Evolutionary conservation across 106 monocot species (phyloP).

Genomic region (Agapanthus africanus): DNA sequence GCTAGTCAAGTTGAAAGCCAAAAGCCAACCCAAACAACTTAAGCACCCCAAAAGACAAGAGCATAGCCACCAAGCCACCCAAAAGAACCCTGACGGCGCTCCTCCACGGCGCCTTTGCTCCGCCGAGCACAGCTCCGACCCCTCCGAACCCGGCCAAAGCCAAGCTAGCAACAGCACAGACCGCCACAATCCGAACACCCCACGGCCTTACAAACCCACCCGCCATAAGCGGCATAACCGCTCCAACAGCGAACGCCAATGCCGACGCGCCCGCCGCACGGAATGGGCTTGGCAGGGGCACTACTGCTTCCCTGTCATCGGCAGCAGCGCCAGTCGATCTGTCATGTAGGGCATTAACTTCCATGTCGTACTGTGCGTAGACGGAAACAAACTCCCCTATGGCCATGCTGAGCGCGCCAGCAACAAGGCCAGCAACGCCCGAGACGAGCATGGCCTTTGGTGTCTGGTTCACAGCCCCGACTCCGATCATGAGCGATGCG

Average conservation of each 20-base stretch:
- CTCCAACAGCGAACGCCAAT: constrained; percentile 41
- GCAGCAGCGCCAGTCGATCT: background rate
- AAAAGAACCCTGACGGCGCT: constrained; percentile 28
- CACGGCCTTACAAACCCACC: constrained; percentile 38
- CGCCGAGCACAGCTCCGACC: constrained; percentile 38
- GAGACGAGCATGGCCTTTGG: constrained; percentile 49
- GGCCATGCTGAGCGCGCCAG: constrained; percentile 80
- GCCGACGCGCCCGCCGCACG: constrained; percentile 47
- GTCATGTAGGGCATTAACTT: constrained; percentile 1
- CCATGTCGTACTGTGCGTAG: constrained; percentile 58
- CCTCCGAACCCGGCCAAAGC: constrained; percentile 45
- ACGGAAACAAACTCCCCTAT: constrained; percentile 79
- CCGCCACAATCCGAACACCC: constrained; percentile 29
- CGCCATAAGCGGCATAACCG: constrained; percentile 36
- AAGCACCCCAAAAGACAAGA: constrained; percentile 40
- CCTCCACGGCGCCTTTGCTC: constrained; percentile 13
- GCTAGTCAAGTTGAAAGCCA: constrained; percentile 21
- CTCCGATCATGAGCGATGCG: constrained; percentile 65
- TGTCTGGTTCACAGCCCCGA: constrained; percentile 40
- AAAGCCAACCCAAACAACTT: constrained; percentile 28
- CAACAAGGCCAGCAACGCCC: constrained; percentile 55
- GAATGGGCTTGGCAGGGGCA: constrained; percentile 31
- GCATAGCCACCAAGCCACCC: constrained; percentile 62
- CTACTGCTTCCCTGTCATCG: background rate
- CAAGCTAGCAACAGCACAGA: constrained; percentile 31